phyloP scores from a whole-genome alignment of 257 asterid species.

The Cruciata laevipes region DNA sequence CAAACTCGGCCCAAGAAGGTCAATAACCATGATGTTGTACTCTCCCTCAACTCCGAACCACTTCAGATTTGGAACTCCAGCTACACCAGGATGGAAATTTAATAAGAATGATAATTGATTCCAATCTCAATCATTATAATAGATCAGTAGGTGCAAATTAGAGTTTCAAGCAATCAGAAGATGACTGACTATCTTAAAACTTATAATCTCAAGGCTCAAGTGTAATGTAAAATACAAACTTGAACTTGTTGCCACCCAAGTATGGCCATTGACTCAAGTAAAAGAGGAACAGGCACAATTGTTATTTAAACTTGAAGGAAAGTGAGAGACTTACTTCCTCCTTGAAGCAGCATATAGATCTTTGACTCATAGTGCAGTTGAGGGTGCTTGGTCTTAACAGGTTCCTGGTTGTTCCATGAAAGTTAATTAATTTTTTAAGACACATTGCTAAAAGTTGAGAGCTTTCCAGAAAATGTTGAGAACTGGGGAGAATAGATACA shows the following conservation, averaged over 20 bases:
- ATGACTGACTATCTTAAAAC: background rate
- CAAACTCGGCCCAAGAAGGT: slow-evolving; percentile 90
- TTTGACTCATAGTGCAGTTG: slow-evolving; percentile 90
- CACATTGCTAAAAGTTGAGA: background rate
- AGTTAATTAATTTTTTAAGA: background rate
- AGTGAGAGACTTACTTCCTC: slow-evolving; percentile 62
- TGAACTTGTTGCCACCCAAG: background rate
- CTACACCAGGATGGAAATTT: slow-evolving; percentile 33
- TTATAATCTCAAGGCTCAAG: background rate
- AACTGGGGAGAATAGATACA: background rate
- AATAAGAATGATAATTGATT: slow-evolving; percentile 9
- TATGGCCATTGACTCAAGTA: too few relatives aligned
- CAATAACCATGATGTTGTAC: slow-evolving; percentile 86
- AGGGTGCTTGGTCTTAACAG: slow-evolving; percentile 79
- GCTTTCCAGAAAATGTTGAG: background rate
- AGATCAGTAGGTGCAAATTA: background rate
- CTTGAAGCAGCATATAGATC: slow-evolving; percentile 81
- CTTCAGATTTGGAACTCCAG: slow-evolving; percentile 83
- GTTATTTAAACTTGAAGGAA: slow-evolving; percentile 3
- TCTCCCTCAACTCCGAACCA: slow-evolving; percentile 88
- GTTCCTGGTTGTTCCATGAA: slow-evolving; percentile 45
- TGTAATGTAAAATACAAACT: background rate
- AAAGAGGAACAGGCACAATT: background rate
- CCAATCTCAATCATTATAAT: background rate
- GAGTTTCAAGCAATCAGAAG: background rate